Evolutionary conservation across 352 stramenopile species (phyloP).

Genomic region (Phytophthora crassamura): DNA sequence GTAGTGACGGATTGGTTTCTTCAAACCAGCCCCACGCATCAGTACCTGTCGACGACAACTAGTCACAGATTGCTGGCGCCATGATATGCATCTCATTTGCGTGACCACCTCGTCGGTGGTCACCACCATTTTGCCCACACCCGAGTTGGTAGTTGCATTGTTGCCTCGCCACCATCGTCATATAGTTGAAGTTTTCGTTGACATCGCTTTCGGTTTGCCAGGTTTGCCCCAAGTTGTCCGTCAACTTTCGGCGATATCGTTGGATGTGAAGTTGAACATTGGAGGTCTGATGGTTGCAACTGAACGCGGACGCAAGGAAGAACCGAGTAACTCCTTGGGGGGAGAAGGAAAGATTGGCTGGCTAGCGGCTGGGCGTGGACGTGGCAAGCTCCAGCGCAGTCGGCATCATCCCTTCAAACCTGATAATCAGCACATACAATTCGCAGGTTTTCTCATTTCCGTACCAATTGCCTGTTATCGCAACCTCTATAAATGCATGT

Average conservation of each 20-base stretch:
- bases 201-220: neutral
- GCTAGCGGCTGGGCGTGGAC: constrained; percentile 40
- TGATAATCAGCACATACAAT: constrained; percentile 19
- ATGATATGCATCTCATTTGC: no score
- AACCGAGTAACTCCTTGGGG: constrained; percentile 33
- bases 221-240: neutral
- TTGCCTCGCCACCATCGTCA: neutral
- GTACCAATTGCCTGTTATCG: constrained; percentile 1
- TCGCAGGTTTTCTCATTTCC: neutral
- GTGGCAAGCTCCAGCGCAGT: constrained; percentile 27
- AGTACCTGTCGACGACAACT: no score
- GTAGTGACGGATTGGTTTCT: no score
- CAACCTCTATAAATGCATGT: constrained; percentile 7
- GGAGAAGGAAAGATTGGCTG: constrained; percentile 52
- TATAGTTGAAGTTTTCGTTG: constrained; percentile 27
- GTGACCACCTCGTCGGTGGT: neutral
- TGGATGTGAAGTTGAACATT: constrained; percentile 7
- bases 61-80: no score
- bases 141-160: neutral
- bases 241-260: neutral
- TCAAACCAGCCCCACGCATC: no score
- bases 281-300: constrained; percentile 11
- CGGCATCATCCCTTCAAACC: neutral
- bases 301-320: constrained; percentile 24
- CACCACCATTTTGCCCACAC: neutral